Conservation (phyloP, 345 rosid genomes). For the Jatropha curcas region DNA sequence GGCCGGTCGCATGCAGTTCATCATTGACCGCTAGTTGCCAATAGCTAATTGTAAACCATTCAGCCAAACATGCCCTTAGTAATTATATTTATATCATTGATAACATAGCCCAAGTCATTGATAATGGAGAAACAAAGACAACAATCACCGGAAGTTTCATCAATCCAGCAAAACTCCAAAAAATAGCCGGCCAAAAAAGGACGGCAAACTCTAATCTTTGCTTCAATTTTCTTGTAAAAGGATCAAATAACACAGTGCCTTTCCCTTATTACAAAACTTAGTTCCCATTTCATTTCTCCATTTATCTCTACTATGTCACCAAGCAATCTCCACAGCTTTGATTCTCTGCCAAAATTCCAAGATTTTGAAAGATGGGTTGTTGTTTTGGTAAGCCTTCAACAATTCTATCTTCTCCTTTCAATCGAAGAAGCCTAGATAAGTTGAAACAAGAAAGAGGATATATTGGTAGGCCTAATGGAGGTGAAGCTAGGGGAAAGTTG, state of each 20-base stretch:
- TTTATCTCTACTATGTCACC: conserved; percentile 18
- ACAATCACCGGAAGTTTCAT: too few relatives aligned
- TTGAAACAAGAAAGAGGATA: conserved; percentile 33
- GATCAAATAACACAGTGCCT: too few relatives aligned
- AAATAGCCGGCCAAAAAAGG: conserved; percentile 34
- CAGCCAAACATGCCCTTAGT: too few relatives aligned
- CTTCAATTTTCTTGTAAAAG: conserved; percentile 7
- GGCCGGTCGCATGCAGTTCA: too few relatives aligned
- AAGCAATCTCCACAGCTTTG: conserved; percentile 13
- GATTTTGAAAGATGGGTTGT: conserved; percentile 48
- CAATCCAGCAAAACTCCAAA: conserved; percentile 42
- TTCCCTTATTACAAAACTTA: not conserved
- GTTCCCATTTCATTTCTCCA: not conserved
- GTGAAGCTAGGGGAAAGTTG: conserved; percentile 15
- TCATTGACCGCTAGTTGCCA: too few relatives aligned
- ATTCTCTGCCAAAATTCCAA: conserved; percentile 5
- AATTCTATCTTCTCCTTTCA: conserved; percentile 24
- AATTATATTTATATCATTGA: not conserved
- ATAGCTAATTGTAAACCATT: too few relatives aligned
- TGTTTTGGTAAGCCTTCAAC: conserved; percentile 24
- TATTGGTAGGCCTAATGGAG: conserved; percentile 8
- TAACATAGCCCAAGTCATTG: conserved; percentile 5
- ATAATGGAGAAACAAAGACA: conserved; percentile 1
- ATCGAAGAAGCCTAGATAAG: conserved; percentile 17
- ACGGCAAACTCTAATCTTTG: conserved; percentile 11